Conservation (phyloP, 345 rosid genomes). For the Linum lewisii region DNA sequence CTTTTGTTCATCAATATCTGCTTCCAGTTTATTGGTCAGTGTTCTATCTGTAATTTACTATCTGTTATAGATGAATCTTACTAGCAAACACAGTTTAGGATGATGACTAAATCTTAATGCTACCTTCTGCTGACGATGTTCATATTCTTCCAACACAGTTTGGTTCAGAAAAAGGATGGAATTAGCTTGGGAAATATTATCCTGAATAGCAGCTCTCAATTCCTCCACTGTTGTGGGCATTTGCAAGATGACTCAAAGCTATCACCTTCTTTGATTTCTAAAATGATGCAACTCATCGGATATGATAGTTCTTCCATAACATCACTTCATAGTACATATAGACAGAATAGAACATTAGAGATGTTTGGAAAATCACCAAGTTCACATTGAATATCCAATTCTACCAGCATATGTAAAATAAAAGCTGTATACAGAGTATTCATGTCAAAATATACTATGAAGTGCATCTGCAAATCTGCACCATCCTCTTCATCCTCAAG, state of each 20-base stretch:
- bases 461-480: no score
- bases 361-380: not conserved
- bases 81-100: slow-evolving; percentile 1
- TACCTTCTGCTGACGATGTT: slow-evolving; percentile 64
- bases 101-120: slow-evolving; percentile 1
- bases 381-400: not conserved
- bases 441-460: no score
- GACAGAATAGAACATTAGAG: not conserved
- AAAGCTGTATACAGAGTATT: not conserved
- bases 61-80: slow-evolving; percentile 11
- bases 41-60: slow-evolving; percentile 39
- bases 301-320: not conserved
- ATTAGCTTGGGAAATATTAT: slow-evolving; percentile 69
- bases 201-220: slow-evolving; percentile 83
- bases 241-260: slow-evolving; percentile 3
- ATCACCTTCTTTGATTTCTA: not conserved
- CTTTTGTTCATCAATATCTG: slow-evolving; percentile 43
- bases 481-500: no score
- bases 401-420: not conserved
- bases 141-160: slow-evolving; percentile 71
- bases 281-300: not conserved
- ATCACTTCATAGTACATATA: no score
- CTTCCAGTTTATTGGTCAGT: slow-evolving; percentile 46
- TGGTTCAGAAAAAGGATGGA: slow-evolving; percentile 73
- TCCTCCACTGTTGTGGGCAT: slow-evolving; percentile 66